Evolutionary conservation across 176 grass and related monocot genomes (phyloP).

Genomic region (Aegilops sharonensis): DNA sequence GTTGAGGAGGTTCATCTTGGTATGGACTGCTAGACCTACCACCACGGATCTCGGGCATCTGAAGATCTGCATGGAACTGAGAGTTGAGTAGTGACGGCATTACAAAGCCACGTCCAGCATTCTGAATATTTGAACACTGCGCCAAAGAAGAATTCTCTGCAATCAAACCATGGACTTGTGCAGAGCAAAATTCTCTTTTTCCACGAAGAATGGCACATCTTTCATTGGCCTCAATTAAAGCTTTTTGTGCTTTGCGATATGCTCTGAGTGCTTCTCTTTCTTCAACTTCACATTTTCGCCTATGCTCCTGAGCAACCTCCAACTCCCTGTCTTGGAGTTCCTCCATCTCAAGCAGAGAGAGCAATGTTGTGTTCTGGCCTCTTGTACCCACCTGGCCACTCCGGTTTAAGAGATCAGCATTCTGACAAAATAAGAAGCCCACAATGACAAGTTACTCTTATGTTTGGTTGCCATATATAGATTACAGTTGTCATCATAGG

Average conservation of each 20-base stretch:
- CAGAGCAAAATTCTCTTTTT: slow-evolving; percentile 74
- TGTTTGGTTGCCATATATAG: neutral
- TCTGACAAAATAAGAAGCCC: slow-evolving; percentile 37
- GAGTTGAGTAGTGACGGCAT: slow-evolving; percentile 39
- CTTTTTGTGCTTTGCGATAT: slow-evolving; percentile 77
- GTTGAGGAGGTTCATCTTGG: slow-evolving; percentile 42
- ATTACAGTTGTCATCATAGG: slow-evolving; percentile 4
- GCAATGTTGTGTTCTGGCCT: slow-evolving; percentile 42
- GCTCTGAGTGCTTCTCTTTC: slow-evolving; percentile 91
- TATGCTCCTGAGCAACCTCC: slow-evolving; percentile 79
- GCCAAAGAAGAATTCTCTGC: slow-evolving; percentile 49
- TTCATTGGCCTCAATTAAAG: slow-evolving; percentile 87
- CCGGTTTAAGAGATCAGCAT: slow-evolving; percentile 29
- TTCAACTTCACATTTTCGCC: slow-evolving; percentile 71
- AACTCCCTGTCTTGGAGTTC: slow-evolving; percentile 81
- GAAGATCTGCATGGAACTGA: slow-evolving; percentile 32
- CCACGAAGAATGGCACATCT: slow-evolving; percentile 71
- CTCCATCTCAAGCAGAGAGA: slow-evolving; percentile 73
- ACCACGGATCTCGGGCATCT: slow-evolving; percentile 50
- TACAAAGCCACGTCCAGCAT: slow-evolving; percentile 41
- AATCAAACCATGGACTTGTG: slow-evolving; percentile 63
- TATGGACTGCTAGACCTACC: slow-evolving; percentile 42
- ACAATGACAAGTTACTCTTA: slow-evolving; percentile 27
- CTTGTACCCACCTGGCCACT: slow-evolving; percentile 26
- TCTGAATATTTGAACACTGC: slow-evolving; percentile 38